Evolutionary conservation across 257 asterid genomes (phyloP), one percentile per base, ranked within the genome.

Genomic region (Solanum chilense): DNA sequence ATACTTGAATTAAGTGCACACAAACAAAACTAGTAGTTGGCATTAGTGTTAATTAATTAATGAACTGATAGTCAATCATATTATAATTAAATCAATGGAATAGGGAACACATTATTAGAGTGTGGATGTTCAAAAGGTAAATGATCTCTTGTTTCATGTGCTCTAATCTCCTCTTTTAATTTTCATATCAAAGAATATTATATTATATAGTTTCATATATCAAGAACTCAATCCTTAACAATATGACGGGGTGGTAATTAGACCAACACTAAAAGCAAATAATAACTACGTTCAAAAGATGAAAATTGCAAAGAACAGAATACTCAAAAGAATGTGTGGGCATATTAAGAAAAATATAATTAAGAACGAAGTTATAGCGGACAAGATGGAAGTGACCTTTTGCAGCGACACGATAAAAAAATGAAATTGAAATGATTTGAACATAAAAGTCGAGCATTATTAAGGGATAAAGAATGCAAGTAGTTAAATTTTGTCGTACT

Each of bases 331-430:
- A 58, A 1, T 58, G 66, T 62, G 3, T 11, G 1, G 0, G 3
- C 7, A 62, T 4, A 62, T 10, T 62, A 62, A 12, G 0, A 21
- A 13, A 62, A 1, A 62, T 5, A 62, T n/a, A n/a, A 62, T 6
- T n/a, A 62, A 62, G 31, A 62, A 62, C 5, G 0, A 62, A 62
- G 31, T 62, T 62, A 62, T 31, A n/a, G 0, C 2, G 15, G 16
- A 62, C 0, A 60, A 9, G 15, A 14, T n/a, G 16, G 3, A 1
- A 62, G 31, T n/a, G 7, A 0, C 29, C 2, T 0, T 60, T 0
- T 1, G 15, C 11, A 29, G 3, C 7, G 15, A n/a, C 12, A 62
- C 4, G 15, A n/a, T 1, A 6, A 5, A 12, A 15, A n/a, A 62
- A 31, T 7, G 70, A 58, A 7, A 31, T 5, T 62, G 70, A 62